Base-by-base conservation (phyloP, 2,329 filamentous ascomycete genomes). In the Colletotrichum eremochloae region DNA sequence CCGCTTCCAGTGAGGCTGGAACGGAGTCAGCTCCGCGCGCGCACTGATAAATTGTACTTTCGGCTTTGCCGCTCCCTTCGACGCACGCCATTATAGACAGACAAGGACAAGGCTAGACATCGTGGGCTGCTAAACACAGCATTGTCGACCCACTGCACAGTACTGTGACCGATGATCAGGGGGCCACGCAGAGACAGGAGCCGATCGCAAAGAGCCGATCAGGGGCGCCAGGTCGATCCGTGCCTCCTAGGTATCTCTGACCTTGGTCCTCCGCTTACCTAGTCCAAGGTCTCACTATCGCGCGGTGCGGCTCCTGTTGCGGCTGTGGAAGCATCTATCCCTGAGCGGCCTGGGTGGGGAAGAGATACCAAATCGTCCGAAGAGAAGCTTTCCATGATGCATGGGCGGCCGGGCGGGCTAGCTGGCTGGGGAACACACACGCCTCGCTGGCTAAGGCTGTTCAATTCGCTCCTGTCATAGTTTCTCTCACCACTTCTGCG, bases 211-310 rank as follows among this genome's bases (percentile, higher is more conserved):
- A 36, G 20, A 56, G 68, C n/a, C 44, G 65, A 68, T 71, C 64
- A 63, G 68, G 64, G 65, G 65, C 68, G 46, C 38, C 24, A 48
- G 24, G 57, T 18, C 50, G 68, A 68, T 71, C 58, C 52, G 52
- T 33, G 56, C 36, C n/a, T 58, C 36, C 24, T 36, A 29, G 33
- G 15, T 48, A 40, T 63, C 29, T 11, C 61, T 14, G 24, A 20
- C 18, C 31, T 50, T 40, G 36, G 48, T 50, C 48, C 48, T 62
- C 56, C 24, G 42, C 33, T 36, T 57, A 5, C 42, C 31, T 20
- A 18, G 14, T 36, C 33, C 20, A 62, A 33, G 48, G 18, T 7
- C 33, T 14, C 42, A 38, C 29, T 14, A 24, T 42, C 33, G 12
- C 63, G 52, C 24, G 52, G 53, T 57, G 64, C 60, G 15, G 46